Evolutionary conservation across 2,329 filamentous ascomycete species (phyloP).

Genomic region (Ophidiomyces ophidiicola): DNA sequence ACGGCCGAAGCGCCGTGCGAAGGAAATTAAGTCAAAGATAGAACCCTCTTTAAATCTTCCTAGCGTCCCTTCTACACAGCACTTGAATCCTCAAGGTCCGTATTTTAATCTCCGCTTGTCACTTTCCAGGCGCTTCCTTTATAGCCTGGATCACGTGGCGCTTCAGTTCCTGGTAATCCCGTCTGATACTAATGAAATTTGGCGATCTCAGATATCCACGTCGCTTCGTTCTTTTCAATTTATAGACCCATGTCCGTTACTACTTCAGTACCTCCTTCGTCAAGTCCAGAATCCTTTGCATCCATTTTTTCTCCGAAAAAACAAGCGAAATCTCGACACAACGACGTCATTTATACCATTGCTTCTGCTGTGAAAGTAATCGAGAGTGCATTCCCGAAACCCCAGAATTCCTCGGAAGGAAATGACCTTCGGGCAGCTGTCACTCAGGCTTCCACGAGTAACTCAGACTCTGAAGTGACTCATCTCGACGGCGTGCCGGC

Average conservation of each 20-base stretch:
- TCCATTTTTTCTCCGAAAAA: conserved; percentile 63
- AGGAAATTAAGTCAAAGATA: conserved; percentile 26
- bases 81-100: conserved; percentile 37
- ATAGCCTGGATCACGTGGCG: conserved; percentile 10
- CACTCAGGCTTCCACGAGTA: conserved; percentile 20
- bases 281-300: conserved; percentile 65
- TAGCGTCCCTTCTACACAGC: conserved; percentile 39
- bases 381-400: conserved; percentile 28
- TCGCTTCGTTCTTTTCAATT: conserved; percentile 90
- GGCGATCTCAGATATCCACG: conserved; percentile 55
- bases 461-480: conserved; percentile 25
- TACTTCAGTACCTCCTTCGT: conserved; percentile 60
- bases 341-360: conserved; percentile 55
- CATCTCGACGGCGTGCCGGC: conserved; percentile 39
- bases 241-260: conserved; percentile 88
- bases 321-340: conserved; percentile 34
- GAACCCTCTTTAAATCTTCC: conserved; percentile 34
- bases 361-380: conserved; percentile 36
- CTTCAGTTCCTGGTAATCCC: background rate
- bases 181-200: conserved; percentile 13
- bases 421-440: conserved; percentile 25
- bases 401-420: conserved; percentile 26
- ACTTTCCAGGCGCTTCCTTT: background rate
- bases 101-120: background rate
- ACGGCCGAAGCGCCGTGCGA: conserved; percentile 23